Evolutionary conservation across 2,329 filamentous ascomycete species (phyloP).

Genomic region (Chaetomium sp.): DNA sequence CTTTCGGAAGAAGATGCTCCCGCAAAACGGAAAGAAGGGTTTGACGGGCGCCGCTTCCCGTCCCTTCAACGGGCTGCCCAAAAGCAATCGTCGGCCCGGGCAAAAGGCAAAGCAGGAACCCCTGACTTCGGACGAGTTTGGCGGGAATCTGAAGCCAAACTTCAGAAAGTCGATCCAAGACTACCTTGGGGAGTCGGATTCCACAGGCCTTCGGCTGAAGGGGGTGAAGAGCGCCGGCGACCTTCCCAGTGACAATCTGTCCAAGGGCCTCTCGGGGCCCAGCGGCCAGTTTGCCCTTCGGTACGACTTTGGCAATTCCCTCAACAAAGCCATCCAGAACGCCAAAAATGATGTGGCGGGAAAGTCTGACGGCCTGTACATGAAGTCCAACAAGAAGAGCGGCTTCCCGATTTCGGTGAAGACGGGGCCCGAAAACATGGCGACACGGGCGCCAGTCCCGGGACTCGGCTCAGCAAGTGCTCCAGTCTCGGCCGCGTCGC

Average conservation of each 20-base stretch:
- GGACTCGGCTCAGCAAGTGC: constrained; percentile 34
- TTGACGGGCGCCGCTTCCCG: constrained; percentile 54
- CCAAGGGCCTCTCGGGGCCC: constrained; percentile 54
- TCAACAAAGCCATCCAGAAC: constrained; percentile 77
- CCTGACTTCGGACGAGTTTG: constrained; percentile 71
- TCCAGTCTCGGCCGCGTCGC: constrained; percentile 39
- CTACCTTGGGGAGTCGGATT: constrained; percentile 64
- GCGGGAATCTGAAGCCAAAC: constrained; percentile 58
- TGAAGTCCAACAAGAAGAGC: constrained; percentile 45
- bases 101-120: constrained; percentile 58
- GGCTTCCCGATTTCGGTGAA: constrained; percentile 20
- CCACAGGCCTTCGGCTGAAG: constrained; percentile 68
- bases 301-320: constrained; percentile 94
- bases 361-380: constrained; percentile 60
- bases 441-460: constrained; percentile 15
- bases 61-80: constrained; percentile 60
- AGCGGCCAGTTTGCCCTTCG: constrained; percentile 82
- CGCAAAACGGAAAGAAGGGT: constrained; percentile 60
- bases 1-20: constrained; percentile 77
- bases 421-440: constrained; percentile 4
- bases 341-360: constrained; percentile 65
- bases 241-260: constrained; percentile 63
- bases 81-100: constrained; percentile 61
- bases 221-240: constrained; percentile 64
- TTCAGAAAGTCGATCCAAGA: constrained; percentile 63